Evolutionary conservation across 2,329 filamentous ascomycete genomes (phyloP), one percentile per base, ranked within the genome.

Genomic region (Phaeophleospora eucalypticola): DNA sequence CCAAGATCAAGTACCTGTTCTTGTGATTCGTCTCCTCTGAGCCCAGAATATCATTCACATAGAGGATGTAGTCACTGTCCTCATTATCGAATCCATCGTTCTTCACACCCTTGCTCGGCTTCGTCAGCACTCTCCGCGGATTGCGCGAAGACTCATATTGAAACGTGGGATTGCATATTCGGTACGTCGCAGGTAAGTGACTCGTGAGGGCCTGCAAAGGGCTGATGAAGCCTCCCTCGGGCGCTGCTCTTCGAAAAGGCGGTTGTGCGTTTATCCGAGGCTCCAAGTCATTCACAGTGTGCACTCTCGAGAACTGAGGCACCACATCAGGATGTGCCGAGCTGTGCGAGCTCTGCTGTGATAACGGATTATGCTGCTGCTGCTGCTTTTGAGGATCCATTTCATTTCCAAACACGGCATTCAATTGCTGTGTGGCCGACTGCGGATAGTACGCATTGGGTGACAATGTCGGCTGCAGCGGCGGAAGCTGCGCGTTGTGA

Each of bases 71-170:
- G 65, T 98, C 93, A 68, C 93, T 97, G 59, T 98, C 93, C 67
- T 98, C 93, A 59, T 98, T 98, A 65, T 98, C 93, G 64, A 93
- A 98, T 3, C 93, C 93, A 72, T 98, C 93, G 64, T 98, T 98
- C 78, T 98, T 98, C 53, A 87, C 82, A 12, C 93, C 93, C 72
- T 98, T 98, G 79, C 93, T 97, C 6, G 93, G 93, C 70, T 98
- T 98, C 14, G 93, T 98, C 57, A 98, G 78, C 41, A 98, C 93
- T 67, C 93, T 82, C 52, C 93, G 86, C 33, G 93, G 93, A 65
- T 98, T 98, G 57, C 93, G 82, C 44, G 93, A 96, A 14, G 93
- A 96, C 67, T 98, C 93, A 71, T 98, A 98, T 73, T 98, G 96
- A 78, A 98, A 98, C 61, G 81, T 84, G 2, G 90, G 90, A 66